Evolutionary conservation across 345 rosid genomes (phyloP), one percentile per base, ranked within the genome.

Genomic region (Clarkia xantiana): DNA sequence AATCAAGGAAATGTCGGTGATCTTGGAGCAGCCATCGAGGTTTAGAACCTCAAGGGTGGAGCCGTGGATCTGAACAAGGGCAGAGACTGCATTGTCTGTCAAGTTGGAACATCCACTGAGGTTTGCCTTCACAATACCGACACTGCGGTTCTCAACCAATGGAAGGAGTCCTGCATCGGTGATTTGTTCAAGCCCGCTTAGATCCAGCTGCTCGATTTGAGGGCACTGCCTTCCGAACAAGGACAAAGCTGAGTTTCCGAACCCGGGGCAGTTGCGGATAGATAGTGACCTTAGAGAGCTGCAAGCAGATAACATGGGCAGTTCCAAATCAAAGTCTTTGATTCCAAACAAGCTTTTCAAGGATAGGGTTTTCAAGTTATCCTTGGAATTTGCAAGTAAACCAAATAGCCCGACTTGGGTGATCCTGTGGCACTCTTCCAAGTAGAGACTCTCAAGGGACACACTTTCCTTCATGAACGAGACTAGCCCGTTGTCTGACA

Each of bases 351-450:
- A 91, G 71, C 61, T 84, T 39, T 68, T 73, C 47, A 91, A 38
- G 52, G 95, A 57, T 44, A 80, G 39, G 59, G 90, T 60, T 79
- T 75, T 86, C 76, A 91, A 49, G 59, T 75, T 78, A 14, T 72
- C 72, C 44, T 82, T 74, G 67, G 85, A 84, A 75, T 70, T 81
- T 25, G 75, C 49, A 38, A 91, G 83, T 44, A 81, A 68, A 71
- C 82, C 85, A 49, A 91, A 79, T 63, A 80, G 58, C 61, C 98
- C 98, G 62, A 72, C 65, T 43, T 84, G 96, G 78, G 95, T 76
- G 60, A 91, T 73, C 70, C 80, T 77, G 82, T 91, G 87, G 81
- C 98, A 91, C 67, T 86, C 95, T 68, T 84, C 95, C 67, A 91
- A 69, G 18, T 78, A 78, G 62, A 91, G 54, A 76, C 73, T 78